These are phyloP conservation scores for Mayamaea pseudoterrestris DNA, from an alignment of 108 stramenopile genomes.

Conservation along the genomic window DNA sequence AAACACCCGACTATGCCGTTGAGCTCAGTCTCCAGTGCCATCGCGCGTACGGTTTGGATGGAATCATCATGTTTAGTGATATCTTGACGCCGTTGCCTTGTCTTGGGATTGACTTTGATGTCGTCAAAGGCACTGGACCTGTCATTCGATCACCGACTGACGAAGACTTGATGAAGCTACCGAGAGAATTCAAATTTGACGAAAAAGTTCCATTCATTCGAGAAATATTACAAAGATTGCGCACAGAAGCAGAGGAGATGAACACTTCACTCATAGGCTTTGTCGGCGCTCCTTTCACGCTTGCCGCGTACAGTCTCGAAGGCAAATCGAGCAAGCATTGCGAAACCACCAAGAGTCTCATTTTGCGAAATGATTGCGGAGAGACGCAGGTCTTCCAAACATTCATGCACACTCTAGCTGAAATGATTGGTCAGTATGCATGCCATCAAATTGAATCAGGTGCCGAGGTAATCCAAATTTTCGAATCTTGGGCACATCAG, in stretches of 20 bases:
- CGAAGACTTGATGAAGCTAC: constrained; percentile 48
- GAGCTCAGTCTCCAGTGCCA: constrained; percentile 92
- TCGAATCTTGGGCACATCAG: constrained; percentile 98
- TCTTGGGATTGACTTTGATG: constrained; percentile 94
- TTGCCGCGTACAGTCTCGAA: constrained; percentile 95
- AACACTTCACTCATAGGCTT: constrained; percentile 96
- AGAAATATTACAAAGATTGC: constrained; percentile 66
- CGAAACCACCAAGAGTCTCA: constrained; percentile 76
- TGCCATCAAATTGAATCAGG: constrained; percentile 95
- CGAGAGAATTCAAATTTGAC: constrained; percentile 44
- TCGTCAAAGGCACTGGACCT: constrained; percentile 90
- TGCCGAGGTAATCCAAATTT: constrained; percentile 96
- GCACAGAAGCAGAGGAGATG: constrained; percentile 63
- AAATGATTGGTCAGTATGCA: constrained; percentile 85
- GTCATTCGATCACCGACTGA: constrained; percentile 65
- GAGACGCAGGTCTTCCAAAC: constrained; percentile 52
- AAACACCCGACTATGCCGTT: constrained; percentile 90
- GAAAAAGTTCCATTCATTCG: constrained; percentile 86
- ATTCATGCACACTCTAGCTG: constrained; percentile 82
- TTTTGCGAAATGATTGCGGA: constrained; percentile 70
- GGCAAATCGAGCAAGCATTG: constrained; percentile 85
- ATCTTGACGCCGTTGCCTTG: constrained; percentile 95
- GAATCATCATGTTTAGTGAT: constrained; percentile 98
- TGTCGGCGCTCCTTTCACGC: constrained; percentile 95
- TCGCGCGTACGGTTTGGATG: constrained; percentile 91